Conservation (phyloP, 1,284 basidiomycete species). For the Trichosporon sp. region DNA sequence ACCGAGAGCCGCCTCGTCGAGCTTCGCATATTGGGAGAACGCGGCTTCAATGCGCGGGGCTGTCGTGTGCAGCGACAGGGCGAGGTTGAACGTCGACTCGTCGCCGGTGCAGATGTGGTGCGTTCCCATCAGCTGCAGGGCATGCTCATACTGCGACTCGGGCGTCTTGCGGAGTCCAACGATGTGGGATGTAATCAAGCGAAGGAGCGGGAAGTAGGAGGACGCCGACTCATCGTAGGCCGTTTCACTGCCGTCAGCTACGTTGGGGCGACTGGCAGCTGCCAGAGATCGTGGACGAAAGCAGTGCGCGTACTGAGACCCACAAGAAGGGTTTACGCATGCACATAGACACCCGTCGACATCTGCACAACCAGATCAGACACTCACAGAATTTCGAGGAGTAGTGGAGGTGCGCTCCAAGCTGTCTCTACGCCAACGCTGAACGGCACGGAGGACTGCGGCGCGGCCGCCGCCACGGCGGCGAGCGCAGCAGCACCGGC, state of each 20-base stretch:
- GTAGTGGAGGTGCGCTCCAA: constrained; percentile 72
- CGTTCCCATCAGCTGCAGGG: constrained; percentile 37
- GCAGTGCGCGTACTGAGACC: no score
- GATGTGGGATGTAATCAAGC: constrained; percentile 63
- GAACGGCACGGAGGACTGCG: constrained; percentile 66
- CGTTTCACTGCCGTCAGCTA: constrained; percentile 60
- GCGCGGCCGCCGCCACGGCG: constrained; percentile 17
- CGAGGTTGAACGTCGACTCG: constrained; percentile 59
- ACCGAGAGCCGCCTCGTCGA: constrained; percentile 64
- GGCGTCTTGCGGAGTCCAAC: constrained; percentile 32
- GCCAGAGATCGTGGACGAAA: no score
- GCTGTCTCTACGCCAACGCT: constrained; percentile 76
- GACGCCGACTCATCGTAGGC: constrained; percentile 67
- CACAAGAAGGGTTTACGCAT: no score
- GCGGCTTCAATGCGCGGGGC: constrained; percentile 51
- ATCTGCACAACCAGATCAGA: background rate
- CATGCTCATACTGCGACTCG: constrained; percentile 37
- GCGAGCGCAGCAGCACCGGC: constrained; percentile 20
- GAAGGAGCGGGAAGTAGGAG: constrained; percentile 70
- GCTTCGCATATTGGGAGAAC: constrained; percentile 53
- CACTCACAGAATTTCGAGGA: constrained; percentile 80
- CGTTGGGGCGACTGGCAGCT: constrained; percentile 16
- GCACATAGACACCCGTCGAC: background rate
- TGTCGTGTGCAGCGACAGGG: constrained; percentile 48
- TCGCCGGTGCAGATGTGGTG: constrained; percentile 38